Conservation (phyloP, 2,329 filamentous ascomycete genomes). For the Penicillium verrucosum region DNA sequence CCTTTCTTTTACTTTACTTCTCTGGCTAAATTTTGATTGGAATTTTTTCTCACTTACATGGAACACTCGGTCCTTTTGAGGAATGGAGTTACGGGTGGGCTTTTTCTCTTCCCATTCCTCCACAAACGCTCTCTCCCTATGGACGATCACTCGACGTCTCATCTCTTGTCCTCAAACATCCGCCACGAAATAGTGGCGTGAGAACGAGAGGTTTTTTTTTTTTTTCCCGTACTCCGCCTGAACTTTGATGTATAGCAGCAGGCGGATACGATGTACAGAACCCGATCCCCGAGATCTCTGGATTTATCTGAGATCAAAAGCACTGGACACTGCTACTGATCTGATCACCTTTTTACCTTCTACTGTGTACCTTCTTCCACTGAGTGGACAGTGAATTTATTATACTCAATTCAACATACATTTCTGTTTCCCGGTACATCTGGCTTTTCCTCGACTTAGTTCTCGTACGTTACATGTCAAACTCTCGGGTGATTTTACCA, state of each 20-base stretch:
- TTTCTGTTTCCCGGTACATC: not conserved
- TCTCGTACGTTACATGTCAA: no score
- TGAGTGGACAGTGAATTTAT: constrained; percentile 1
- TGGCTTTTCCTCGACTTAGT: not conserved
- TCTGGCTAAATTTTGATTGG: constrained; percentile 8
- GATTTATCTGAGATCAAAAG: constrained; percentile 9
- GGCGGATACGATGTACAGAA: constrained; percentile 16
- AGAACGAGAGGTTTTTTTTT: not conserved
- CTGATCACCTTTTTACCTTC: not conserved
- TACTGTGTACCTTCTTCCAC: constrained; percentile 5
- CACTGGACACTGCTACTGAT: constrained; percentile 1
- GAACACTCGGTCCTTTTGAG: constrained; percentile 10
- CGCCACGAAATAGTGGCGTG: not conserved
- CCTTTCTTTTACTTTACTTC: constrained; percentile 14
- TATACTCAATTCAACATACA: constrained; percentile 6
- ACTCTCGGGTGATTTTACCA: no score
- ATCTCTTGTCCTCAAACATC: not conserved
- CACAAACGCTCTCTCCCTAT: not conserved
- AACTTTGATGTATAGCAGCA: constrained; percentile 18
- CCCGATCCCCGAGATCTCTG: not conserved
- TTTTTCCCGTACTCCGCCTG: not conserved
- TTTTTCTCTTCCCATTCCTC: not conserved
- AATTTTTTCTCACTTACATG: constrained; percentile 13
- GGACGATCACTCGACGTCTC: not conserved
- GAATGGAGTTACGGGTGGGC: constrained; percentile 15